phyloP scores from a whole-genome alignment of 139 green algal species.

The Raphidocelis subcapitata region DNA sequence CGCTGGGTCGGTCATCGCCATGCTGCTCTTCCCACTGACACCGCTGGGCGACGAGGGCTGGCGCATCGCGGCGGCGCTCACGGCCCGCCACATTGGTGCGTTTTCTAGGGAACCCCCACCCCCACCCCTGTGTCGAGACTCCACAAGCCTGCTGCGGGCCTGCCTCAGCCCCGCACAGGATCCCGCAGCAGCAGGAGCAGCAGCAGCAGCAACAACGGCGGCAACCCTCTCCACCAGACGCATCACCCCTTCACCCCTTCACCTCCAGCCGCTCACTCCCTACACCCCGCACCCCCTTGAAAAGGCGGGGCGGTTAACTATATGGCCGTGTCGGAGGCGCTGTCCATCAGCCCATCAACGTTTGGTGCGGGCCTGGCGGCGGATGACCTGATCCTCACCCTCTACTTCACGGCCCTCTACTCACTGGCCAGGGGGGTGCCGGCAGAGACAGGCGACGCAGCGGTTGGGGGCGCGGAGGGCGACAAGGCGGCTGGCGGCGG shows the following conservation, averaged over 20 bases:
- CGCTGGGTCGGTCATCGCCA: conserved; percentile 59
- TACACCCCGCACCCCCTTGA: background rate
- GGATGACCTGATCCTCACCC: conserved; percentile 88
- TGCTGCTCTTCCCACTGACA: conserved; percentile 62
- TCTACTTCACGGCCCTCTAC: conserved; percentile 85
- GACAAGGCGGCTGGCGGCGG: background rate
- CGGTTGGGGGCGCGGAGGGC: background rate
- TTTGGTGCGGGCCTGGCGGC: conserved; percentile 84
- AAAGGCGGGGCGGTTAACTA: conserved; percentile 87
- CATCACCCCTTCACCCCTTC: too few relatives aligned
- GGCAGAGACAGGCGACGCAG: conserved; percentile 28
- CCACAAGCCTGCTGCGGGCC: too few relatives aligned
- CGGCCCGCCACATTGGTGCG: conserved; percentile 81
- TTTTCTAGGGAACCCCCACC: too few relatives aligned
- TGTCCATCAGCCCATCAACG: conserved; percentile 48
- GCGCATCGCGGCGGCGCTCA: conserved; percentile 82
- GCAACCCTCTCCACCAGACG: too few relatives aligned
- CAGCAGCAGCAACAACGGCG: too few relatives aligned
- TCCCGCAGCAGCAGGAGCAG: too few relatives aligned
- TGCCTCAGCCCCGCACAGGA: too few relatives aligned
- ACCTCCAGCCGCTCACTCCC: background rate
- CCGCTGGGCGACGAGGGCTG: conserved; percentile 55
- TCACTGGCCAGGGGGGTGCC: conserved; percentile 58
- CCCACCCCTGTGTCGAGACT: too few relatives aligned
- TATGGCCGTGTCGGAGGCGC: conserved; percentile 73